Evolutionary conservation across 2,329 filamentous ascomycete species (phyloP).

Genomic region (Fusarium oxysporum): DNA sequence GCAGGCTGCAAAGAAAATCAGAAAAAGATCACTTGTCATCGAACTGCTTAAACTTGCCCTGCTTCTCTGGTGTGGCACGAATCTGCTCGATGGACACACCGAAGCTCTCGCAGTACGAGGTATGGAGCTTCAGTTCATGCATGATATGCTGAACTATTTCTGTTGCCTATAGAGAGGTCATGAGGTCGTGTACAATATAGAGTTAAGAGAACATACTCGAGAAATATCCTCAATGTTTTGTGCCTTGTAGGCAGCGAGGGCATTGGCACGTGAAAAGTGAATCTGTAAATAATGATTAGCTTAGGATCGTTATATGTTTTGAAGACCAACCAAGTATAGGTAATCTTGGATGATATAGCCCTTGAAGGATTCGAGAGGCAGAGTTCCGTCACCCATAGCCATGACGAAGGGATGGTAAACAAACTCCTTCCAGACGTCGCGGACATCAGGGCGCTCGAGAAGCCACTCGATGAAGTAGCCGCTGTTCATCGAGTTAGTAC

Average conservation of each 20-base stretch:
- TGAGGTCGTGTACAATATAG: neutral
- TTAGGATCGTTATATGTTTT: fast-evolving
- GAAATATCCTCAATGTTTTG: slow-evolving; percentile 79
- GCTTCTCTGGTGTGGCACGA: slow-evolving; percentile 77
- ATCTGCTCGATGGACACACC: slow-evolving; percentile 81
- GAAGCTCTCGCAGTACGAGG: slow-evolving; percentile 84
- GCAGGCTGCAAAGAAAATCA: slow-evolving; percentile 63
- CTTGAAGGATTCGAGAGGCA: slow-evolving; percentile 84
- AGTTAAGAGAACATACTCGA: slow-evolving; percentile 60
- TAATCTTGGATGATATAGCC: slow-evolving; percentile 94
- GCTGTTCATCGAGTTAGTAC: slow-evolving; percentile 51
- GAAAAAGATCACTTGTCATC: neutral
- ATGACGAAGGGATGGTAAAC: slow-evolving; percentile 86
- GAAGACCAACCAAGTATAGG: slow-evolving; percentile 76
- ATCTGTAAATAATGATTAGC: slow-evolving; percentile 59
- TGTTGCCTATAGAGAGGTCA: slow-evolving; percentile 44
- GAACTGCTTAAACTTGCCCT: slow-evolving; percentile 63
- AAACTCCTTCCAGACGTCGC: slow-evolving; percentile 77
- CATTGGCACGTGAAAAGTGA: slow-evolving; percentile 89
- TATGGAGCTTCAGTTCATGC: slow-evolving; percentile 83
- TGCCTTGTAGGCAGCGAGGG: slow-evolving; percentile 86
- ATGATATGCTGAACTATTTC: slow-evolving; percentile 81
- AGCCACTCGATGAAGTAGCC: slow-evolving; percentile 88
- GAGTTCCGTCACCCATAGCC: slow-evolving; percentile 77
- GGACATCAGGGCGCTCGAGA: slow-evolving; percentile 79